Percentiles rank a stretch among this genome's conserved stretches.
Conservation (phyloP, 306 rosid species). For the Quercus wislizeni region DNA sequence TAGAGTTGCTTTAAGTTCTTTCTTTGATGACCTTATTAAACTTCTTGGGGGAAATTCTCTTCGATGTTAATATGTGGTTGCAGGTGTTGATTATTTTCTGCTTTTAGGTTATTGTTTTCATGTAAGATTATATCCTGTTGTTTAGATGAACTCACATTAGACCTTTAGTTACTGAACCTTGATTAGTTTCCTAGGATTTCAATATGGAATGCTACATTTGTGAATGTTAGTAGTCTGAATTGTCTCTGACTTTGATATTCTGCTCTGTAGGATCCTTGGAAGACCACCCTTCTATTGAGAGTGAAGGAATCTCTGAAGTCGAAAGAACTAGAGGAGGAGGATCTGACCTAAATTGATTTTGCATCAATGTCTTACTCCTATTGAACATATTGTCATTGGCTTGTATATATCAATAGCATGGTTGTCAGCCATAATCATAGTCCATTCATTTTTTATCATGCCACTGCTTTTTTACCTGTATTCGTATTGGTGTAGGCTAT, state of each 20-base stretch:
- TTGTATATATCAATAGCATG: background rate
- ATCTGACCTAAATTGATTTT: constrained; percentile 39
- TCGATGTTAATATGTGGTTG: background rate
- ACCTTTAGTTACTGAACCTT: background rate
- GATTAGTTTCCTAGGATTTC: too few species aligned
- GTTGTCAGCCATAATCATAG: background rate
- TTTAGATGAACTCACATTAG: background rate
- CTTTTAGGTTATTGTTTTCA: background rate
- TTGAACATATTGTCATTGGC: constrained; percentile 15
- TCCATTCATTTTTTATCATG: background rate
- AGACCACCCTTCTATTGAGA: constrained; percentile 37
- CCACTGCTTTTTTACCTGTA: background rate
- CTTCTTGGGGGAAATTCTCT: background rate
- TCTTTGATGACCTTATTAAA: background rate
- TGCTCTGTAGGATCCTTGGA: constrained; percentile 50
- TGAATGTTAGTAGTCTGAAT: constrained; percentile 4
- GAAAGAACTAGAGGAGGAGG: constrained; percentile 53
- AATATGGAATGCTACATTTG: background rate
- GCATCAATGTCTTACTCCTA: background rate
- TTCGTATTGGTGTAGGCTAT: background rate
- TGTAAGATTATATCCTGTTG: background rate
- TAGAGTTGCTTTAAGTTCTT: background rate
- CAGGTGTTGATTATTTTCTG: background rate
- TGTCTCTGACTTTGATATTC: constrained; percentile 6
- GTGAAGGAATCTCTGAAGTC: constrained; percentile 42